Percentiles rank a stretch among this genome's conserved stretches.
These are phyloP conservation scores for Phytophthora meadii DNA, from an alignment of 352 stramenopile genomes.

Conservation along the genomic window DNA sequence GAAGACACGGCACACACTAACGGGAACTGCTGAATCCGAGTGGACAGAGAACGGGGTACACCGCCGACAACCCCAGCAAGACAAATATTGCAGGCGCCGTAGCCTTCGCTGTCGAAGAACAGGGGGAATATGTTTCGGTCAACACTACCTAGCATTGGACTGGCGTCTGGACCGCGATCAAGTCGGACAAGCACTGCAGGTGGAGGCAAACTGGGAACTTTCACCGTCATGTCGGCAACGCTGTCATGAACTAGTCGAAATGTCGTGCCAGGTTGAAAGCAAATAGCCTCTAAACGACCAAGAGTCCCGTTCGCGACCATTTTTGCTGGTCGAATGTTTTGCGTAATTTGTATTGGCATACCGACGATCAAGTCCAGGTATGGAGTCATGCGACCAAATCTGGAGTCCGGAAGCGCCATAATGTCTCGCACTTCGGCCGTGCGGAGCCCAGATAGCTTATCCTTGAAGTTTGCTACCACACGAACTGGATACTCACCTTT, in stretches of 20 bases:
- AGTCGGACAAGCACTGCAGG: background rate
- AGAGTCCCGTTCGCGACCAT: background rate
- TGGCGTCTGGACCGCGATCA: background rate
- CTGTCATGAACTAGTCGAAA: background rate
- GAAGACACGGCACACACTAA: conserved; percentile 5
- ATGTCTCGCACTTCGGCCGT: background rate
- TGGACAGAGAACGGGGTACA: background rate
- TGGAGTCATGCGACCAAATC: background rate
- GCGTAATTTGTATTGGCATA: background rate
- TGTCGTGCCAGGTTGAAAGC: background rate
- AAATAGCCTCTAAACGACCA: background rate
- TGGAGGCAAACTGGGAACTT: background rate
- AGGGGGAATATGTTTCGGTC: background rate
- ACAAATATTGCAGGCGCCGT: background rate
- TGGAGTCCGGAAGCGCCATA: background rate
- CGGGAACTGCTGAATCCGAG: background rate
- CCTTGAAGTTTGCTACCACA: too few species aligned
- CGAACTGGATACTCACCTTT: background rate
- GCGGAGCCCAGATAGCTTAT: background rate
- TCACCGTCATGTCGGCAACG: background rate
- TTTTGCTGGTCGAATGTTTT: background rate
- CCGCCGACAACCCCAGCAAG: background rate
- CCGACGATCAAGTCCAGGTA: background rate
- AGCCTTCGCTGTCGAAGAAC: background rate
- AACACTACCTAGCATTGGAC: background rate